Base-by-base conservation (phyloP, 768 basidiomycete species). In the Russula abietina region DNA sequence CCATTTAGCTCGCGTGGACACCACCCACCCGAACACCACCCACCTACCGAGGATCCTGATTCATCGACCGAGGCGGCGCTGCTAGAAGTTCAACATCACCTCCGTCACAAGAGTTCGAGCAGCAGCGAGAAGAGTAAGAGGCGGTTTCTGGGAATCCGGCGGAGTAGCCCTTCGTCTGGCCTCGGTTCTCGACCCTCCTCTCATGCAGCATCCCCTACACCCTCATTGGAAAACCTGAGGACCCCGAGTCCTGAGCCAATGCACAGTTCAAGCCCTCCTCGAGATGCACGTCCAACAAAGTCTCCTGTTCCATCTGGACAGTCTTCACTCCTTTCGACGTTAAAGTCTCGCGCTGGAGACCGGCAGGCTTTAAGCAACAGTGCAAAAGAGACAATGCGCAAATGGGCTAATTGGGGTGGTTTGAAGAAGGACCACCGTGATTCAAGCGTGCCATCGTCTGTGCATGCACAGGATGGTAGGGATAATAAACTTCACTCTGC, bases 331-430 rank as follows among this genome's bases (percentile, higher is more conserved):
- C 81, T 96, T 52, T 83, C 89, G 19, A 86, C 88, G 26, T 79
- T 91, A 57, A 89, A 88, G 71, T 84, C 90, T 7, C 87, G 87
- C 48, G 83, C 86, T 0, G 76, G 75, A 3, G 94, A 95, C 73
- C 95, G 93, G 71, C 89, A 94, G 72, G 89, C 90, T 8, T 76
- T 95, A 49, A 87, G 85, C 66, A 87, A 89, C 68, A 84, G 89
- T 0, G 91, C 93, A 14, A 89, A 88, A 71, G 95, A 97, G 70
- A 82, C 89, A 10, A 87, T 97, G 80, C 85, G 88, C 62, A 96
- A 96, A 71, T 96, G 93, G 93, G 87, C 93, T 30, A 91, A 85
- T 61, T 94, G 91, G 88, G 77, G 82, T 51, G 79, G 79, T 14
- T 69, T 85, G 72, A 84, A 80, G 75, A 86, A 83, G 72, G 84